phyloP scores from a whole-genome alignment of 352 stramenopile genomes.

The Pythium monospermum region DNA sequence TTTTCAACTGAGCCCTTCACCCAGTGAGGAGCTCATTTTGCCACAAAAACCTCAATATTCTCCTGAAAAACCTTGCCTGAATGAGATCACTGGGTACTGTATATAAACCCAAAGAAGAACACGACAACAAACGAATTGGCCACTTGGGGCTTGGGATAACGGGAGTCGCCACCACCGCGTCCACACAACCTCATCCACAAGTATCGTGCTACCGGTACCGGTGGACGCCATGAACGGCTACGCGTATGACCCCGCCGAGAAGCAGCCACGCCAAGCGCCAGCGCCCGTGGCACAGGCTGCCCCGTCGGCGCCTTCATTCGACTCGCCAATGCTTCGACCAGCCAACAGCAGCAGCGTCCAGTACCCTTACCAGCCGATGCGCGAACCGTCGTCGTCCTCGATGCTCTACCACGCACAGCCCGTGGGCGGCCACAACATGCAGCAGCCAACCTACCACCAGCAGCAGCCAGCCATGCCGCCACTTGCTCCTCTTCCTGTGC shows the following conservation, averaged over 20 bases:
- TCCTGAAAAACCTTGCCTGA: not conserved
- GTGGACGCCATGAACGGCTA: too few species aligned
- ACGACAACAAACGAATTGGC: not conserved
- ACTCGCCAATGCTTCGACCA: not conserved
- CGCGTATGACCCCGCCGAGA: not conserved
- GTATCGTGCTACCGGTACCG: too few species aligned
- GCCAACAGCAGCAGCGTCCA: not conserved
- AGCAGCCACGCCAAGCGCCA: not conserved
- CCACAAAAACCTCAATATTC: not conserved
- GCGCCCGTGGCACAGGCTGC: too few species aligned
- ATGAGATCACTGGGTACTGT: not conserved
- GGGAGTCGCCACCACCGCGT: too few species aligned
- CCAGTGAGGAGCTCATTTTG: too few species aligned
- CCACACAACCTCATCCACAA: too few species aligned
- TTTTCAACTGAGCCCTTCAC: too few species aligned
- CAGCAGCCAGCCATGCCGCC: not conserved
- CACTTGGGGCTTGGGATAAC: too few species aligned
- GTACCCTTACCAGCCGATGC: not conserved
- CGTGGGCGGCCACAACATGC: not conserved
- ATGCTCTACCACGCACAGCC: slow-evolving; percentile 8
- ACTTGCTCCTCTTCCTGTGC: not conserved
- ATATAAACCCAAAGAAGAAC: not conserved
- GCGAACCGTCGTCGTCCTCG: slow-evolving; percentile 3
- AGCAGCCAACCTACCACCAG: not conserved
- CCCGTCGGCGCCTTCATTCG: not conserved